Evolutionary conservation across 1,284 basidiomycete genomes (phyloP), one percentile per base, ranked within the genome.

Genomic region (Ustilago curta): DNA sequence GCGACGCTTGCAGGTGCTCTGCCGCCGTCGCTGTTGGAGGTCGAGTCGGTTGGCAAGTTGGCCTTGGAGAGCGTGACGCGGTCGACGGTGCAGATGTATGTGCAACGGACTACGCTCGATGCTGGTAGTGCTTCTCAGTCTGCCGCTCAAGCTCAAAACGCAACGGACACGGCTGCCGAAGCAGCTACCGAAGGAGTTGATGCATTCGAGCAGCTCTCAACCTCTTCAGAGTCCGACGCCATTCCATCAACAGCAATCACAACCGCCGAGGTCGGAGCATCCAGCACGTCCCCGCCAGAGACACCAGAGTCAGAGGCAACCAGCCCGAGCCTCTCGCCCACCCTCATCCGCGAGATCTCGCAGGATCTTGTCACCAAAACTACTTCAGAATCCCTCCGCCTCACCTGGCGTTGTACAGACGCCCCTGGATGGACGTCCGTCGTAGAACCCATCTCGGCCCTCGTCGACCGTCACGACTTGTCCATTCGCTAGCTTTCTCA

Each of bases 301-400:
- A 23, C n/a, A 7, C 29, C 27, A 16, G 31, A 31, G 32, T 16
- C 35, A 32, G 9, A 14, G 19, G 21, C 3, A 39, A 35, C 32
- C n/a, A 47, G 9, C 44, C 4, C 23, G 18, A 37, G 23, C n/a
- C 29, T 19, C 8, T 51, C 52, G 11, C 68, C 44, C 2, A 21
- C 37, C 4, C 68, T 70, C 40, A 31, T 70, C 21, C 68, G 68
- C 27, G 58, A 60, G 31, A 70, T 60, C 54, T 65, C 68, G 12
- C 62, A 70, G 32, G 68, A 70, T 14, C 29, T 64, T 12, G 39
- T 51, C 18, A 70, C 68, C 14, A 42, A 60, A 23, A 23, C 31
- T 31, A 70, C 62, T 25, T 35, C 54, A 18, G 62, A 70, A 49
- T 65, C 68, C 12, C 45, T 65, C 2, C 68, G 68, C 29, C 40